Base-by-base conservation (phyloP, 345 rosid species). In the Citrus cavaleriei region DNA sequence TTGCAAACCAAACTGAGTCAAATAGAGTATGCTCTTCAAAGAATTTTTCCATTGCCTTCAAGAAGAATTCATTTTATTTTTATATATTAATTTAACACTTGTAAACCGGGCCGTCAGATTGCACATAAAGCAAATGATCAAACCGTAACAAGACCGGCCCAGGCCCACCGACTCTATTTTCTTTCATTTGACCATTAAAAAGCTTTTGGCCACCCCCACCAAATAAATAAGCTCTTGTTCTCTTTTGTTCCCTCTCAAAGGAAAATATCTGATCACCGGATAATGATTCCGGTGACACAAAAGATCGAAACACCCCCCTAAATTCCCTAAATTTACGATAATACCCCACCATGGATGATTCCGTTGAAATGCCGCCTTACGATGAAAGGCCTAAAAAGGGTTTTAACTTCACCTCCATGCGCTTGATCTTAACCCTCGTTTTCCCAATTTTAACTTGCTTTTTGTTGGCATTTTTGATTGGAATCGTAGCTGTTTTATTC, bases 401-500 rank as follows among this genome's bases (percentile, higher is more conserved):
- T 78, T 61, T 78, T 69, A 42, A 34, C 21, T 66, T 42, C 60
- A 32, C 79, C 12, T 49, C 81, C 30, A 62, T 88, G 30, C 85
- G 96, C 75, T 82, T 90, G 75, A 82, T 78, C 78, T 75, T 86
- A 54, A 84, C 82, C 77, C 81, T 93, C 68, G 76, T 88, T 35
- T 77, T 91, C 76, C 85, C 92, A 25, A 70, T 90, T 82, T 46
- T 86, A 18, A 75, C 82, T 79, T 80, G 92, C 82, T 84, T 91
- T 72, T 62, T 68, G 57, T 70, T 88, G 10, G 87, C 91, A 27
- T 40, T 88, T 61, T 16, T 86, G 18, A 63, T 88, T 62, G 92
- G 89, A 22, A n/a, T 92, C 59, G 51, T 91, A 2, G 88, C 82
- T 5, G 63, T 88, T 81, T 68, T 89, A 28, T 46, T 79, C 67